Evolutionary conservation across 1,284 basidiomycete genomes (phyloP).

Genomic region (Puccinia novopanici): DNA sequence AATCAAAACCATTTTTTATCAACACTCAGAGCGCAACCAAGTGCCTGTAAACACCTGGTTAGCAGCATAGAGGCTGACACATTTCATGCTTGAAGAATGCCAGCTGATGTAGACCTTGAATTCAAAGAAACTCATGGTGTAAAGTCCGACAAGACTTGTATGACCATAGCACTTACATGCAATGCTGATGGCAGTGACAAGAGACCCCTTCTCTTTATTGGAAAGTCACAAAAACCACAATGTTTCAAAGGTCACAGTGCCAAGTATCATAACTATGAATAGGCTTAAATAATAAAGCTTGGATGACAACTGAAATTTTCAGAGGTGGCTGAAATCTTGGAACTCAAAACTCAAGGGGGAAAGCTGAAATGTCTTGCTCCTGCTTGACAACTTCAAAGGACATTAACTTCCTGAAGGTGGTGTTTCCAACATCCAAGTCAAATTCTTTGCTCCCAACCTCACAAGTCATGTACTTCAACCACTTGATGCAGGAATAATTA

Average conservation of each 20-base stretch:
- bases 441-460: background rate
- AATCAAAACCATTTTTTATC: too few relatives aligned
- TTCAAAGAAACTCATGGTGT: slow-evolving; percentile 12
- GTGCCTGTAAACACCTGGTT: too few relatives aligned
- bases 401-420: background rate
- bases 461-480: background rate
- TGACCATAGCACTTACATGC: too few relatives aligned
- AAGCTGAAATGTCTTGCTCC: background rate
- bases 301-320: background rate
- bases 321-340: background rate
- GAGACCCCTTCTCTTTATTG: slow-evolving; percentile 7
- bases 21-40: too few relatives aligned
- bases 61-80: too few relatives aligned
- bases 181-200: background rate
- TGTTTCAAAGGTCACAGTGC: background rate
- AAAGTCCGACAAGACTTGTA: background rate
- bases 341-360: background rate
- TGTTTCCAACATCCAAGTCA: slow-evolving; percentile 1
- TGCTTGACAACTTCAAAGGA: background rate
- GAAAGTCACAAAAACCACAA: background rate
- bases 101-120: background rate
- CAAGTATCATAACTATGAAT: background rate
- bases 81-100: background rate
- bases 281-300: background rate
- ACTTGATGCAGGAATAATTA: background rate